Base-by-base conservation (phyloP, 192 early-diverging fungal genomes). In the Backusella circina region DNA sequence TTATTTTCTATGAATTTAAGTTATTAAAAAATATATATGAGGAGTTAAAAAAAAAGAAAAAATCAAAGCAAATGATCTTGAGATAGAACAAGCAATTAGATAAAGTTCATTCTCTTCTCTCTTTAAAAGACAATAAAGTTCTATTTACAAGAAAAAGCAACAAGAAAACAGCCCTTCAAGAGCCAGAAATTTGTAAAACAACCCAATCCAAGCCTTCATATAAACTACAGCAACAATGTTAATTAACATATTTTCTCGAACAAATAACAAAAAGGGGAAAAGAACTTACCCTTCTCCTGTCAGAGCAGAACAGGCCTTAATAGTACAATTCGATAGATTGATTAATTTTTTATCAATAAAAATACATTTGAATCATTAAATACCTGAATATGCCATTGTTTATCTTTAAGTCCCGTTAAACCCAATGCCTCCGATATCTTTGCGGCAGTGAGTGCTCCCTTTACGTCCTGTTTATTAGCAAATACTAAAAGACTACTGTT, bases 341-440 rank as follows among this genome's bases (percentile, higher is more conserved):
- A 31, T 51, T 18, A 30, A 8, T 72, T 38, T 61, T 50, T 21
- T n/a, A n/a, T 15, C n/a, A 64, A 50, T 57, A 72, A 26, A 41
- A 36, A 31, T 32, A 12, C 21, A 13, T n/a, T 68, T 36, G 26
- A n/a, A 50, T 13, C 5, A 18, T 41, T 47, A 8, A 23, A 36
- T 78, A 87, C 88, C 79, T 92, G 90, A 65, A 92, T 92, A 76
- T 91, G 90, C 91, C 91, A 92, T 77, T 90, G 88, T 38, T 88
- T 72, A 78, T 92, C 91, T 61, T 90, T 87, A 65, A 92, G 75
- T 28, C 79, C 83, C 2, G 85, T 81, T 36, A 92, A 73, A 4
- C 80, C 85, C 73, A 92, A 75, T 18, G 86, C 83, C 30, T 91
- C 89, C 1, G 91, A 91, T 23, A 92, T 88, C 74, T 90, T 79